Evolutionary conservation across 192 early-diverging fungal species (phyloP).

Genomic region (Gaertneriomyces sp.): DNA sequence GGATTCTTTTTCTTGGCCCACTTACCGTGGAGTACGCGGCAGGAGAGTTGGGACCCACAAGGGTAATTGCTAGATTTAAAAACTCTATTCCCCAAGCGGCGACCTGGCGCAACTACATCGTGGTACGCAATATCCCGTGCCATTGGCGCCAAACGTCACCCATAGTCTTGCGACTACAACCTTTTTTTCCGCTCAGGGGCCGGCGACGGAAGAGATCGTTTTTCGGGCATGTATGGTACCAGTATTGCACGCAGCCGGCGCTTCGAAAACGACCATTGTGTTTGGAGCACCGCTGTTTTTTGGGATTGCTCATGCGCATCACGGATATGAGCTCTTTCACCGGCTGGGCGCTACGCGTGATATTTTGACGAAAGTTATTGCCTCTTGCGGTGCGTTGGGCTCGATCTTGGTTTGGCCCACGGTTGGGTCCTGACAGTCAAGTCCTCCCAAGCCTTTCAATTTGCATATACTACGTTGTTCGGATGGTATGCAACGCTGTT

Average conservation of each 20-base stretch:
- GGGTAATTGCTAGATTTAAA: no score
- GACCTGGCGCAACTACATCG: conserved; percentile 44
- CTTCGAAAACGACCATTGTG: conserved; percentile 37
- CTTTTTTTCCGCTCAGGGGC: conserved; percentile 48
- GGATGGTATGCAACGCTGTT: conserved; percentile 74
- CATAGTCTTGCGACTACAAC: background rate
- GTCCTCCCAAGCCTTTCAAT: conserved; percentile 49
- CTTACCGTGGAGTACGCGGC: conserved; percentile 5
- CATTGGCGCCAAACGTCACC: conserved; percentile 2
- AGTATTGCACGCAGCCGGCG: conserved; percentile 40
- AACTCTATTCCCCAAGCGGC: no score
- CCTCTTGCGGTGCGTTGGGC: background rate
- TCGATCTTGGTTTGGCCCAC: background rate
- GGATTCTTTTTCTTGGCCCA: conserved; percentile 53
- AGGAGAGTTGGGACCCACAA: background rate
- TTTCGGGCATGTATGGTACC: conserved; percentile 70
- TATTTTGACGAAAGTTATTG: background rate
- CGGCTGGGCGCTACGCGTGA: background rate
- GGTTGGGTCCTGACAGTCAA: background rate
- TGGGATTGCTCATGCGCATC: conserved; percentile 73
- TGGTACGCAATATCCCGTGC: conserved; percentile 32
- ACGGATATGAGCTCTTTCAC: conserved; percentile 49
- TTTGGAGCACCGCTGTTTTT: conserved; percentile 65
- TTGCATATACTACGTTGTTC: conserved; percentile 72
- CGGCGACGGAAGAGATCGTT: conserved; percentile 69